Percentiles rank a stretch among this genome's conserved stretches.
Conservation (phyloP, 108 stramenopile species). For the Bacterosira constricta region DNA sequence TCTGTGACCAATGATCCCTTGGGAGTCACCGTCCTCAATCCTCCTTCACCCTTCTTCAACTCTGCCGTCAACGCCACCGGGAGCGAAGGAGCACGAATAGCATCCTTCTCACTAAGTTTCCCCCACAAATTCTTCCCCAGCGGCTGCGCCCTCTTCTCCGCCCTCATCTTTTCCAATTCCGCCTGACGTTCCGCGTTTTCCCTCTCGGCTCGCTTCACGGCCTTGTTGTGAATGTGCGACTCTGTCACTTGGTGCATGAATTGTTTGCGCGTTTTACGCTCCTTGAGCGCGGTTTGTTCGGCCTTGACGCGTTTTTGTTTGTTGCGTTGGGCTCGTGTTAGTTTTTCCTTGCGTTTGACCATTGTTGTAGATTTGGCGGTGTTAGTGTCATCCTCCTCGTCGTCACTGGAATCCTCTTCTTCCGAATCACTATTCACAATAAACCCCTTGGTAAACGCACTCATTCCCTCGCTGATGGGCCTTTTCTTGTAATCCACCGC, state of each 20-base stretch:
- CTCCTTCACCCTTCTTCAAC: slow-evolving; percentile 44
- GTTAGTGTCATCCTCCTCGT: slow-evolving; percentile 17
- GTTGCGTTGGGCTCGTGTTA: slow-evolving; percentile 85
- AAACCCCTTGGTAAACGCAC: slow-evolving; percentile 65
- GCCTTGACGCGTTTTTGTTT: slow-evolving; percentile 74
- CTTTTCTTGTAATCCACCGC: slow-evolving; percentile 58
- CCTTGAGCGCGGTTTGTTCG: slow-evolving; percentile 49
- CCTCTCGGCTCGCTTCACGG: slow-evolving; percentile 36
- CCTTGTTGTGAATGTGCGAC: slow-evolving; percentile 41
- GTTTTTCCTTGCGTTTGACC: slow-evolving; percentile 66
- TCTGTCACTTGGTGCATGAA: slow-evolving; percentile 63
- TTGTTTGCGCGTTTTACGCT: slow-evolving; percentile 58
- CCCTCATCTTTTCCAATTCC: slow-evolving; percentile 30
- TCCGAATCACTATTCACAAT: slow-evolving; percentile 55
- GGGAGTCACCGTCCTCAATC: slow-evolving; percentile 72
- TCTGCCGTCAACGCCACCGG: slow-evolving; percentile 82
- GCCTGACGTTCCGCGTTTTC: slow-evolving; percentile 23
- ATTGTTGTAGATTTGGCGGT: background rate
- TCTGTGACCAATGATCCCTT: slow-evolving; percentile 84
- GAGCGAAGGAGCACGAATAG: slow-evolving; percentile 69
- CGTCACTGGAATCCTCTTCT: slow-evolving; percentile 60
- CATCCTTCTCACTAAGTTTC: slow-evolving; percentile 57
- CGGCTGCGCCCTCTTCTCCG: slow-evolving; percentile 40
- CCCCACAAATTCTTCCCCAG: slow-evolving; percentile 60
- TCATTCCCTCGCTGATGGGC: slow-evolving; percentile 69